A percentile compares a stretch with the other conserved stretches of the same genome.
Conservation (phyloP, 2,329 filamentous ascomycete genomes). For the Hymenoscyphus repandus region DNA sequence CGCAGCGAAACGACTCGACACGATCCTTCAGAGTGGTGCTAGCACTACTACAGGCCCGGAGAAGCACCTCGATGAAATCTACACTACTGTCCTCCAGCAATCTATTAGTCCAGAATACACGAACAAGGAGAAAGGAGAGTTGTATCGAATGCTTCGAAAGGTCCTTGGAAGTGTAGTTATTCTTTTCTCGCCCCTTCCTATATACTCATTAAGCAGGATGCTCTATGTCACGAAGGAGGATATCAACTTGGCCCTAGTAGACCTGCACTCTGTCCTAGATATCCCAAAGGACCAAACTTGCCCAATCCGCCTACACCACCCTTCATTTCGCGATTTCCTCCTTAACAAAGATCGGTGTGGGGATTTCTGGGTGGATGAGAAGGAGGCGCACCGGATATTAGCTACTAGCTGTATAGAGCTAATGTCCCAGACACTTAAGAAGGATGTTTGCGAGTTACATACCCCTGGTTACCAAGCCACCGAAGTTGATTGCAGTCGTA, state of each 20-base stretch:
- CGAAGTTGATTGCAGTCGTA: slow-evolving; percentile 6
- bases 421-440: slow-evolving; percentile 24
- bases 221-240: not conserved
- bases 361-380: slow-evolving; percentile 11
- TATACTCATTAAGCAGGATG: slow-evolving; percentile 6
- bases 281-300: slow-evolving; percentile 19
- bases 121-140: slow-evolving; percentile 6
- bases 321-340: slow-evolving; percentile 15
- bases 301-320: slow-evolving; percentile 10
- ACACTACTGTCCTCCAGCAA: slow-evolving; percentile 10
- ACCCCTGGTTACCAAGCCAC: not conserved
- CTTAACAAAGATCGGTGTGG: slow-evolving; percentile 7
- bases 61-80: slow-evolving; percentile 12
- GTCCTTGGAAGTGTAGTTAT: slow-evolving; percentile 8
- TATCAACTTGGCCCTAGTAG: slow-evolving; percentile 3
- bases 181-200: too few relatives aligned
- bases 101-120: slow-evolving; percentile 3
- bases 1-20: slow-evolving; percentile 4
- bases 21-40: slow-evolving; percentile 5
- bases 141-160: too few relatives aligned
- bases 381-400: slow-evolving; percentile 6
- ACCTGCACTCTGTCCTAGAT: slow-evolving; percentile 28
- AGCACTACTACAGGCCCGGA: slow-evolving; percentile 3
- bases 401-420: slow-evolving; percentile 12
- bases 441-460: slow-evolving; percentile 12